Evolutionary conservation across 1,284 basidiomycete species (phyloP), one percentile per base, ranked within the genome.

Genomic region (Coriolopsis trogii): DNA sequence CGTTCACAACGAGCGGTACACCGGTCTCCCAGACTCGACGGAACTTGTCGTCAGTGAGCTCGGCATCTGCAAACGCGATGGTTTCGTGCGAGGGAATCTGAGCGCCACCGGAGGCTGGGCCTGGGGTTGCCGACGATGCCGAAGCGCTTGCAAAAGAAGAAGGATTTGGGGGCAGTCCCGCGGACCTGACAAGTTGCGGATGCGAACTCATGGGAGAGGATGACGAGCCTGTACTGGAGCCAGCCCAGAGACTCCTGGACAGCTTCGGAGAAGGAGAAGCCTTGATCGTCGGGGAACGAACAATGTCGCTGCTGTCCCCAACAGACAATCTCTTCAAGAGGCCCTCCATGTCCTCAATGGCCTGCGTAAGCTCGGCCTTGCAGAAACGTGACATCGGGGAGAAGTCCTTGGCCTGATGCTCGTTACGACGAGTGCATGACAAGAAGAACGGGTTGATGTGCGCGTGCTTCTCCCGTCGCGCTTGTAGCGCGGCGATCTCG

Each of bases 381-480:
- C 79, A 80, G 63, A 94, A 92, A 33, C 91, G 77, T 4, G 91
- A 88, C 64, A 95, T 84, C 1, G 94, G 89, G 5, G 86, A 83
- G 63, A 95, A 90, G 49, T 91, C 81, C 34, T 70, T 74, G 4
- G 79, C 75, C 25, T 77, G 72, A 62, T 92, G 89, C 56, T 89
- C 87, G 48, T 81, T 81, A 34, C 85, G 73, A 50, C 81, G 80
- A 9, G 81, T 82, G 65, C 90, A 91, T 29, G 77, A 78, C 3
- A 91, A 68, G 71, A 91, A 91, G 66, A 85, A 85, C 3, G 88
- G 87, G 53, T 87, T 89, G 36, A 73, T 73, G 63, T 84, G 81
- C 1, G 79, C 73, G 56, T 86, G 81, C 58, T 77, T 82, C 60
- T 89, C 86, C 42, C 82, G 75, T 58, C 72, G 75, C 40, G 71